A percentile compares a stretch with the other conserved stretches of the same genome.
These are phyloP conservation scores for Chenopodium suecicum DNA, from an alignment of 148 eudicot species.

Conservation along the genomic window DNA sequence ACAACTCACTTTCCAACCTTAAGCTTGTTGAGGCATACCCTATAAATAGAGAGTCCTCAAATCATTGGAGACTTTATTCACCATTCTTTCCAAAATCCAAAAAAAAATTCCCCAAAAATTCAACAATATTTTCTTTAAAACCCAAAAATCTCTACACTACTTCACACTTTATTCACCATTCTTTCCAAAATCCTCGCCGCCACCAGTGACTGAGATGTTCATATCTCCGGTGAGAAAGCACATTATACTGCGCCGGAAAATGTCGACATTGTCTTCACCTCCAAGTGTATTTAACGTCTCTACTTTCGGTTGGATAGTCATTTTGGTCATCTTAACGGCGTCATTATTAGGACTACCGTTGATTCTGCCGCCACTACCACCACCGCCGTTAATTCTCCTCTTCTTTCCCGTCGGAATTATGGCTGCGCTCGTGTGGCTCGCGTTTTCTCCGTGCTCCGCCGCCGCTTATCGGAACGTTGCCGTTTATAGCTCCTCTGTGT, in stretches of 20 bases:
- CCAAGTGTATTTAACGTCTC: not conserved
- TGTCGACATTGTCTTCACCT: slow-evolving; percentile 10
- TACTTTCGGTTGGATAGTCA: slow-evolving; percentile 20
- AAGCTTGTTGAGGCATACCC: not conserved
- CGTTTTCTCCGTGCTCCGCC: slow-evolving; percentile 30
- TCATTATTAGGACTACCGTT: slow-evolving; percentile 45
- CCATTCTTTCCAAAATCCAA: not conserved
- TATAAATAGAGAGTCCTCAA: not conserved
- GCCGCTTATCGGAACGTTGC: slow-evolving; percentile 29
- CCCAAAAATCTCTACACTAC: not conserved
- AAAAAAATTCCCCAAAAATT: not conserved
- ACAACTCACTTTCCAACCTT: slow-evolving; percentile 13
- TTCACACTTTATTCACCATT: not conserved
- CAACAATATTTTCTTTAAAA: not conserved
- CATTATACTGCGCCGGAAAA: not conserved
- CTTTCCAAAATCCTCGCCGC: too few species aligned
- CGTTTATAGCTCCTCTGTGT: slow-evolving; percentile 19
- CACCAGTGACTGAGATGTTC: not conserved
- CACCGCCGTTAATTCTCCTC: slow-evolving; percentile 46
- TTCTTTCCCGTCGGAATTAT: slow-evolving; percentile 50
- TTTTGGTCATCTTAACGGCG: slow-evolving; percentile 35
- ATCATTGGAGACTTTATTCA: not conserved
- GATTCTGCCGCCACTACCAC: slow-evolving; percentile 50
- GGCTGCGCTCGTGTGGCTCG: slow-evolving; percentile 45
- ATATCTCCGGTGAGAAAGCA: not conserved